Base-by-base conservation (phyloP, 768 basidiomycete genomes). In the Lactifluus volemus region DNA sequence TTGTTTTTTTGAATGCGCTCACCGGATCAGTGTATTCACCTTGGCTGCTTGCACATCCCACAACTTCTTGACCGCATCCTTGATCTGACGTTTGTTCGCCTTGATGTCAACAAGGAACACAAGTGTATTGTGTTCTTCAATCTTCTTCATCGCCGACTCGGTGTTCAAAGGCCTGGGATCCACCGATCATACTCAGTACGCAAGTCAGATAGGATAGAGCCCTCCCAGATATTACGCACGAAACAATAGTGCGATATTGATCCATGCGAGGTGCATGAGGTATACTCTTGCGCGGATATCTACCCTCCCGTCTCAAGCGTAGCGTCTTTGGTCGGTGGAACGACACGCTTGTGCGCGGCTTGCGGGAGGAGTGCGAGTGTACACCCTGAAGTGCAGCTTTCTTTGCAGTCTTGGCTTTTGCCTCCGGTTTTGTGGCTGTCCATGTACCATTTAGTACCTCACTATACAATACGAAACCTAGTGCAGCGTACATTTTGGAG, bases 101-200 rank as follows among this genome's bases (percentile, higher is more conserved):
- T 84, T 86, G 75, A 98, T 71, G 75, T 98, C 95, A 55, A 97
- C 94, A 63, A 98, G 87, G 81, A 98, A 99, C 62, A 99, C 97
- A 60, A 98, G 84, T 36, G 97, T 99, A 78, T 99, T 98, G 82
- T 98, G 87, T 76, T 98, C 96, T 82, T 99, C 96, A 60, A 99
- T 99, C 84, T 99, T 97, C 84, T 98, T 96, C 96, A 98, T 98
- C 64, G 96, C 95, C 12, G 85, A 88, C 76, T 98, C 95, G 15
- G 93, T 96, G 85, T 93, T 96, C 74, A 93, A 74, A 17, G 91
- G 91, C 54, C 88, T 90, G 59, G 0, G 7, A 11, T 6, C 7
- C 36, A 44, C 32, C 14, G 14, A 21, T 49, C 6, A 36, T n/a
- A n/a, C 3, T 42, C 45, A 59, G 47, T 34, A 11, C 12, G 15